Evolutionary conservation across 495 filamentous ascomycete genomes (phyloP), one percentile per base, ranked within the genome.

Genomic region (Aspergillus bertholletiae): DNA sequence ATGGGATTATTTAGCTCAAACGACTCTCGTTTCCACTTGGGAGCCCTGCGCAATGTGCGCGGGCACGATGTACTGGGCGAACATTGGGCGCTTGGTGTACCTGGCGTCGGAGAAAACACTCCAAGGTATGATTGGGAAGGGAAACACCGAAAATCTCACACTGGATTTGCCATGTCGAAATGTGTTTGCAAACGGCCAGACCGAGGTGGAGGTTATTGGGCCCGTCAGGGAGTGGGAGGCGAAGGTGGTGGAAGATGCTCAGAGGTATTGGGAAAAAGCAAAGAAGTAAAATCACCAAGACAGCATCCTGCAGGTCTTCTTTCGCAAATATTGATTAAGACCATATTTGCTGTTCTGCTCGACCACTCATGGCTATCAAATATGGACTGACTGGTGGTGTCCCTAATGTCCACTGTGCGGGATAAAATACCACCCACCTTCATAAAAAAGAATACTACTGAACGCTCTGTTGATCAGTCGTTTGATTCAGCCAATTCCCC

Each of bases 41-140:
- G 79, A 83, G 58, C 80, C 79, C 7, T 82, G 79, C 58, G 79
- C 75, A 17, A 82, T 82, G 79, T 82, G 80, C 55, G 70, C 69
- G 48, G 68, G 65, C 13, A 72, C 70, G 11, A 67, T 70, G 24
- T 74, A 82, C 63, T 83, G 80, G 79, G 78, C 79, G 52, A 74
- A 80, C 57, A 83, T 81, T 37, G 80, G 79, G 9, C 66, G 79
- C 6, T 62, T 83, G 53, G 69, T 82, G 24, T 82, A 82, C 58
- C 72, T 78, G 26, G 78, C 76, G 11, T 74, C 74, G 47, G 78
- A 81, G 63, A 72, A 73, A 51, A 69, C 73, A 52, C 59, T 80
- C 47, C 66, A 68, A 34, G 50, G 59, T 37, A 50, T 81, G 50
- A 79, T 75, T 0, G 79, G 76, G 2, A 63, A 58, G 21, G 76